Percentiles rank a stretch among this genome's conserved stretches.
Conservation (phyloP, 257 asterid species). For the Solanum habrochaites region DNA sequence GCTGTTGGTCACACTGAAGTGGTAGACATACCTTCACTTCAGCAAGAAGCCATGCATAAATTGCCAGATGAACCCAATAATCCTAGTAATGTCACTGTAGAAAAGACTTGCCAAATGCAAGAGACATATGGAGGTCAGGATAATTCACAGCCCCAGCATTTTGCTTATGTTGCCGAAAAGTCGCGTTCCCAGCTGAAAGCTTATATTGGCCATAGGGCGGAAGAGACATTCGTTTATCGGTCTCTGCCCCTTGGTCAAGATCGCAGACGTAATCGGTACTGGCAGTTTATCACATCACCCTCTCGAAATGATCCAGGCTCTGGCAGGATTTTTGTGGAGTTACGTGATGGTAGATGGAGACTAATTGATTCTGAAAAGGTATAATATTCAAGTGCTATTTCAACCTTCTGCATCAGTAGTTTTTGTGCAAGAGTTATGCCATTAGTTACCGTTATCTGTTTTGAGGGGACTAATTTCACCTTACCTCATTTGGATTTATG, state of each 20-base stretch:
- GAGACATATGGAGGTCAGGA: conserved; percentile 32
- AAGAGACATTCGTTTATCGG: conserved; percentile 65
- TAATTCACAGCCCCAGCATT: conserved; percentile 40
- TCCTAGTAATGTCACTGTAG: conserved; percentile 16
- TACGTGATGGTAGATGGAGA: conserved; percentile 53
- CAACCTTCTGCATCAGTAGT: not conserved
- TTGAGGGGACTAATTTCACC: not conserved
- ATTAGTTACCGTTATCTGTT: not conserved
- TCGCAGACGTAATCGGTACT: conserved; percentile 73
- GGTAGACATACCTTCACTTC: conserved; percentile 14
- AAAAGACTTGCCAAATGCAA: conserved; percentile 24
- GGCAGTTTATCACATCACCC: conserved; percentile 67
- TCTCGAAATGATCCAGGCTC: conserved; percentile 76
- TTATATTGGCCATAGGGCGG: conserved; percentile 58
- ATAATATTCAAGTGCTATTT: not conserved
- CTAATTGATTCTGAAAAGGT: conserved; percentile 80
- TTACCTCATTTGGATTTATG: not conserved
- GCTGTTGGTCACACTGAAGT: conserved; percentile 22
- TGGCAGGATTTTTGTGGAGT: conserved; percentile 73
- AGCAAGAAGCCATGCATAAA: conserved; percentile 31
- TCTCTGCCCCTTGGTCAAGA: conserved; percentile 91
- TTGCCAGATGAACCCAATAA: conserved; percentile 24
- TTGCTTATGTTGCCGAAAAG: conserved; percentile 53
- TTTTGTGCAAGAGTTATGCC: not conserved
- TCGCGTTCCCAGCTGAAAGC: conserved; percentile 63